Percentiles rank a stretch among this genome's conserved stretches.
Evolutionary conservation across 805 yeast species (phyloP).

Genomic region (Lachancea cidri): DNA sequence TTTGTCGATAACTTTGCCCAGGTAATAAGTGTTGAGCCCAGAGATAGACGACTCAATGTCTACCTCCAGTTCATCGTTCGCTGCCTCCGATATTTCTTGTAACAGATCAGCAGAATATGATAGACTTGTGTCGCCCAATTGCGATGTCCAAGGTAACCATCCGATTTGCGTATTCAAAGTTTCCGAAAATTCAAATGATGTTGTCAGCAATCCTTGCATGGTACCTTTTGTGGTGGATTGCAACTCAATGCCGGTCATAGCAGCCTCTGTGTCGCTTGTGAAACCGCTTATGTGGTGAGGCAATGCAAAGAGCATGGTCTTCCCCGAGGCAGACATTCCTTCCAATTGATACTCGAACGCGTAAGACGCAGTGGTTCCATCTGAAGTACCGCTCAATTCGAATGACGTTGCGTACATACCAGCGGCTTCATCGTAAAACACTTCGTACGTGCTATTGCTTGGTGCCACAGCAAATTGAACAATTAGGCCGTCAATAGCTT

Average conservation of each 20-base stretch:
- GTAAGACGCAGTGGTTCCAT: slow-evolving; percentile 45
- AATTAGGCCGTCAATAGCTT: slow-evolving; percentile 35
- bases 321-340: slow-evolving; percentile 45
- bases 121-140: slow-evolving; percentile 29
- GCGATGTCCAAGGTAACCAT: slow-evolving; percentile 42
- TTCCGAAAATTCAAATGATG: slow-evolving; percentile 36
- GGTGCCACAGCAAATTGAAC: slow-evolving; percentile 52
- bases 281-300: slow-evolving; percentile 48
- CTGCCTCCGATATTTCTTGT: slow-evolving; percentile 39
- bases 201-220: slow-evolving; percentile 43
- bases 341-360: slow-evolving; percentile 42
- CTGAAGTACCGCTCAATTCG: slow-evolving; percentile 40
- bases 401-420: slow-evolving; percentile 59
- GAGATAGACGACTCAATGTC: slow-evolving; percentile 41
- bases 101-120: slow-evolving; percentile 42
- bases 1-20: slow-evolving; percentile 53
- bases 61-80: slow-evolving; percentile 42
- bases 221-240: slow-evolving; percentile 48
- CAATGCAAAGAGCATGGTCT: slow-evolving; percentile 45
- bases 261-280: slow-evolving; percentile 22
- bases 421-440: slow-evolving; percentile 57
- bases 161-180: slow-evolving; percentile 36
- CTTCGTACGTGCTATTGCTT: slow-evolving; percentile 32
- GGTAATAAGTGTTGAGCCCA: slow-evolving; percentile 41
- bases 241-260: slow-evolving; percentile 39